A percentile compares a stretch with the other conserved stretches of the same genome.
Conservation (phyloP, 176 grass and related monocot genomes). For the Elymus sibiricus region DNA sequence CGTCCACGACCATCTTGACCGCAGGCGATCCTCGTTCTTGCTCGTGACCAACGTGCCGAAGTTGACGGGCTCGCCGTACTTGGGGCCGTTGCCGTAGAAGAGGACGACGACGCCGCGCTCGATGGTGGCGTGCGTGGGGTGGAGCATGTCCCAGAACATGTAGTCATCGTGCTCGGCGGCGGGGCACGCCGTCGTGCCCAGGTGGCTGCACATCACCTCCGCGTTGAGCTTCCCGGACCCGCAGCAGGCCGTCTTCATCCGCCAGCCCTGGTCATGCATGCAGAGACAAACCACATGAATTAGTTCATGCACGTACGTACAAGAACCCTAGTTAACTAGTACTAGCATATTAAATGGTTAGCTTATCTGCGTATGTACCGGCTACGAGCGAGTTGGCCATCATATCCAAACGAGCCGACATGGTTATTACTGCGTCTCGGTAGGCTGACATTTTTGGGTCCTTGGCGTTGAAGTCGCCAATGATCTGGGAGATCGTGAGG, state of each 20-base stretch:
- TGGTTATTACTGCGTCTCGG: too few species aligned
- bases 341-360: too few species aligned
- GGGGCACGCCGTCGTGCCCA: background rate
- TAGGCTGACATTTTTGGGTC: too few species aligned
- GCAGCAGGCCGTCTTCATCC: background rate
- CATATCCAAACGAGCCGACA: too few species aligned
- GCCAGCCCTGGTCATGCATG: background rate
- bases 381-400: background rate
- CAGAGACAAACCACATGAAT: background rate
- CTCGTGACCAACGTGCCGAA: background rate
- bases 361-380: background rate
- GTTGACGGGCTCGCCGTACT: background rate
- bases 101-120: background rate
- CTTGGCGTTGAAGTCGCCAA: too few species aligned
- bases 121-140: background rate
- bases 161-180: background rate
- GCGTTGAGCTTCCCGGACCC: background rate
- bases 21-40: background rate
- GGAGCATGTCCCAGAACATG: constrained; percentile 1
- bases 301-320: background rate
- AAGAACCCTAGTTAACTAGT: background rate
- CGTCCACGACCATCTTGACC: background rate
- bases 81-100: background rate
- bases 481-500: too few species aligned
- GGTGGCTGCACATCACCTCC: background rate